Evolutionary conservation across 257 asterid genomes (phyloP).

Genomic region (Cynanchum wilfordii): DNA sequence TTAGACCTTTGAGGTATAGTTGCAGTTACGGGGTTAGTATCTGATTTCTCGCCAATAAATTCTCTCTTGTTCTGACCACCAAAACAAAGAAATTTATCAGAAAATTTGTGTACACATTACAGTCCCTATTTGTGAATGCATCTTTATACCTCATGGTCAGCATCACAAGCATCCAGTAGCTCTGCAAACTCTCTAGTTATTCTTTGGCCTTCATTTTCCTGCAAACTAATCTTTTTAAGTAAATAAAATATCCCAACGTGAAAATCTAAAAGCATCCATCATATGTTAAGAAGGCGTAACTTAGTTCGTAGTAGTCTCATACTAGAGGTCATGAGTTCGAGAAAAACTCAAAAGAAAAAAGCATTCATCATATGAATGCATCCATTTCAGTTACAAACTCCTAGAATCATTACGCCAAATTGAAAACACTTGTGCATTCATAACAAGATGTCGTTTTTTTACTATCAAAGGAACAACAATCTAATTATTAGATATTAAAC

Average conservation of each 20-base stretch:
- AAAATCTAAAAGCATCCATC: slow-evolving; percentile 4
- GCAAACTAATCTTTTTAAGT: slow-evolving; percentile 45
- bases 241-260: slow-evolving; percentile 12
- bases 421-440: not conserved
- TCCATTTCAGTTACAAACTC: not conserved
- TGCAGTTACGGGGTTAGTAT: slow-evolving; percentile 28
- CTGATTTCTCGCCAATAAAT: slow-evolving; percentile 24
- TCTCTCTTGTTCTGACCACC: slow-evolving; percentile 29
- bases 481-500: not conserved
- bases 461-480: not conserved
- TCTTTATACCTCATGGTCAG: slow-evolving; percentile 44
- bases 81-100: not conserved
- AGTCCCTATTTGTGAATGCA: not conserved
- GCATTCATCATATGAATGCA: not conserved
- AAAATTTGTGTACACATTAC: not conserved
- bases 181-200: slow-evolving; percentile 63
- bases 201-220: slow-evolving; percentile 72
- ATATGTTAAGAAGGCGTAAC: too few relatives aligned
- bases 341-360: not conserved
- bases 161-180: slow-evolving; percentile 65
- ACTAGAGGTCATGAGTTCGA: too few relatives aligned
- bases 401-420: not conserved
- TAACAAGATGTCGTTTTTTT: not conserved
- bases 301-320: too few relatives aligned
- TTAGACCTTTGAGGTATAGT: slow-evolving; percentile 60